These are phyloP conservation scores for Brassica napus DNA, from an alignment of 345 rosid genomes.

Conservation along the genomic window DNA sequence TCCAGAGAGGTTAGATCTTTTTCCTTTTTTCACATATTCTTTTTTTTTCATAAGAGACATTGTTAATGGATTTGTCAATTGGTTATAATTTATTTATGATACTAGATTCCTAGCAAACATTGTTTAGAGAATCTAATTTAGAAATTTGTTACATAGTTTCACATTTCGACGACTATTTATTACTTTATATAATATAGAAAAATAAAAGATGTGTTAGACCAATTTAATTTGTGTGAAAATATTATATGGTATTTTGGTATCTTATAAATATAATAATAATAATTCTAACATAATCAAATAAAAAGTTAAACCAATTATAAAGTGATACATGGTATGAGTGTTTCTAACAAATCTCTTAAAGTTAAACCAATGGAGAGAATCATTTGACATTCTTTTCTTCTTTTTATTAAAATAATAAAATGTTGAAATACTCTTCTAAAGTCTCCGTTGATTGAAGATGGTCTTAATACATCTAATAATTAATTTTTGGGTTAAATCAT, in stretches of 20 bases:
- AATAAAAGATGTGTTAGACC: neutral
- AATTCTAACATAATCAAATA: neutral
- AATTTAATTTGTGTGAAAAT: neutral
- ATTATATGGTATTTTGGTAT: neutral
- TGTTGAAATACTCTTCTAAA: neutral
- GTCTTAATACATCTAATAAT: neutral
- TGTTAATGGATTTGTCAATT: neutral
- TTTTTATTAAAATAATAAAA: neutral
- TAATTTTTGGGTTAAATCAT: neutral
- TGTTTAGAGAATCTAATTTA: neutral
- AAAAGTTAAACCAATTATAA: neutral
- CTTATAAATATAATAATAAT: neutral
- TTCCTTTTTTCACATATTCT: neutral
- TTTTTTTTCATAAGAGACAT: neutral
- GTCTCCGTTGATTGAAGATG: neutral
- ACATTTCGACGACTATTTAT: neutral
- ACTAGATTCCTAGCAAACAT: neutral
- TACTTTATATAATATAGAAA: neutral
- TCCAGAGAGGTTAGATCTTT: slow-evolving; percentile 71
- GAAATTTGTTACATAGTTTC: neutral
- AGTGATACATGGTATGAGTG: neutral
- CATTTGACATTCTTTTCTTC: neutral
- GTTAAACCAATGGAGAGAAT: neutral
- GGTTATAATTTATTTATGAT: neutral
- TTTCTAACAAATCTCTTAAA: neutral